Evolutionary conservation across 805 yeast species (phyloP), one percentile per base, ranked within the genome.

Genomic region (Wickerhamomyces tratensis): DNA sequence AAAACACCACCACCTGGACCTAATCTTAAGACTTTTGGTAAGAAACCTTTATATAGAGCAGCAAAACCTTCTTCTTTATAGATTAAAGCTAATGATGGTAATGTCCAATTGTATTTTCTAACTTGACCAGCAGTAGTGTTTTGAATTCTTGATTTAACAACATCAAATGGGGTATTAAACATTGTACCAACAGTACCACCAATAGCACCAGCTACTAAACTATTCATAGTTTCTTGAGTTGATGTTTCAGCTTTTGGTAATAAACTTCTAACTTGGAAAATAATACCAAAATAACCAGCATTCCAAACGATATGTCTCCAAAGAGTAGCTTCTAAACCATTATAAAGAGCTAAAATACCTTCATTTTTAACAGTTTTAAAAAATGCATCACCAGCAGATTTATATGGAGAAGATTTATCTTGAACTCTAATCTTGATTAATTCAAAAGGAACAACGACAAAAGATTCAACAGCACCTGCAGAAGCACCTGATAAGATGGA

Each of bases 1-100:
- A 93, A 70, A 52, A 93, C 88, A 71, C 99, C 99, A 63, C 99
- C 99, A 59, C 99, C 99, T 47, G 99, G 98, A 39, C 98, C 98
- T 52, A 93, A 74, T 76, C 99, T 82, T 59, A 93, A 72, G 11
- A 93, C 97, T 72, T 93, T 93, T 52, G 99, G 99, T 49, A 89
- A 61, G 76, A 93, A 91, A 36, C 98, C 98, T 69, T 89, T 91
- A 67, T 89, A 91, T 45, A 93, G 74, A 7, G 98, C 96, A 39
- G 67, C 70, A 54, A 87, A 76, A 30, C 99, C 98, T 72, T 93
- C 99, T 66, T 91, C 98, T 61, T 71, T 77, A 55, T 79, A 78
- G 25, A 93, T 86, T 15, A 79, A 72, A 37, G 71, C 59, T 45
- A 93, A 67, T 4, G 94, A 76, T 36, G 96, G 96, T 51, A 79